Percentiles rank a stretch among this genome's conserved stretches.
Conservation (phyloP, 495 filamentous ascomycete genomes). For the Hypoxylon fragiforme region DNA sequence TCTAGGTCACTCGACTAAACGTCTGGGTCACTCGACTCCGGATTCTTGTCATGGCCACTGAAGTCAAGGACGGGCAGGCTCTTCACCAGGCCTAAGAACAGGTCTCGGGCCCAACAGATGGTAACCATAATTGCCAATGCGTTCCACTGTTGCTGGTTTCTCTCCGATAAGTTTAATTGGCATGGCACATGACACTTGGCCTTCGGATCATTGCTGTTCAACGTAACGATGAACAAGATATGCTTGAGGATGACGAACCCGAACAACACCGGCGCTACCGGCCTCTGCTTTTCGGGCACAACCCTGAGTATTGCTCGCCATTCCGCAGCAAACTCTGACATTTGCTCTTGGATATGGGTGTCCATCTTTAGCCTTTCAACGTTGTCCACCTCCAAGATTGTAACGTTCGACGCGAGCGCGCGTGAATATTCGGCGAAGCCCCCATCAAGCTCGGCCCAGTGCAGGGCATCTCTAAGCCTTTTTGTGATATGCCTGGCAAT, state of each 20-base stretch:
- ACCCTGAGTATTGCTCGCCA: constrained; percentile 17
- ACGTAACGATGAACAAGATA: constrained; percentile 34
- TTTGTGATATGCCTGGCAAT: constrained; percentile 16
- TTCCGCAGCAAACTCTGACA: constrained; percentile 14
- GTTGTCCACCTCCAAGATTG: constrained; percentile 19
- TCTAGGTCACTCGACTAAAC: no score
- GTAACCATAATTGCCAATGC: constrained; percentile 37
- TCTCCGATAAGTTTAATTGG: constrained; percentile 35
- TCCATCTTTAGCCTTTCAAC: constrained; percentile 13
- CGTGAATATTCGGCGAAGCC: constrained; percentile 13
- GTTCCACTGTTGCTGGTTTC: constrained; percentile 38
- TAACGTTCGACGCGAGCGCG: constrained; percentile 9
- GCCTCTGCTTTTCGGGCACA: constrained; percentile 1
- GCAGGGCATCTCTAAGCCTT: constrained; percentile 15
- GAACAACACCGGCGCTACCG: constrained; percentile 28
- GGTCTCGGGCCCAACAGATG: constrained; percentile 39
- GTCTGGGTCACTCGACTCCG: constrained; percentile 32
- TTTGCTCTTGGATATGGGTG: constrained; percentile 19
- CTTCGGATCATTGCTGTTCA: constrained; percentile 26
- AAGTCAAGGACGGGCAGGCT: constrained; percentile 3
- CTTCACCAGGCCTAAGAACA: constrained; percentile 10
- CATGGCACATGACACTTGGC: constrained; percentile 33
- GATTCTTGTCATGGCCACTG: constrained; percentile 1
- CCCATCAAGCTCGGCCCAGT: constrained; percentile 33
- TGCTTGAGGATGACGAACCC: constrained; percentile 38